Evolutionary conservation across 2,329 filamentous ascomycete species (phyloP).

Genomic region (Leptographium wingfieldii): DNA sequence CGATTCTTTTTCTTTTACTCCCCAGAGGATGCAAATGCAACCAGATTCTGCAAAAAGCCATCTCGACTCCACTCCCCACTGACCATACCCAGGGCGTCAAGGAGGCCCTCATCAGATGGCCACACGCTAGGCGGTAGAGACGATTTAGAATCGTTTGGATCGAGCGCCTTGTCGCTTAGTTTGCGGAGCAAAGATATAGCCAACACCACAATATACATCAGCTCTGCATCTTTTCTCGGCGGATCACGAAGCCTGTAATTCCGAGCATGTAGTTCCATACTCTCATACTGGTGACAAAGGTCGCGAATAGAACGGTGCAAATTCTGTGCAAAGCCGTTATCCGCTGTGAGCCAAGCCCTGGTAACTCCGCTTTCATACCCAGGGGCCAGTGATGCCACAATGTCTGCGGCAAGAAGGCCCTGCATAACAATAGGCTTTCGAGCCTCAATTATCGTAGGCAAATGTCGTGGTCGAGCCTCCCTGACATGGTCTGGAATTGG

Average conservation of each 20-base stretch:
- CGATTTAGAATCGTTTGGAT: conserved; percentile 35
- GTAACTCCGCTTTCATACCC: conserved; percentile 57
- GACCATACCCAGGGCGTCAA: conserved; percentile 54
- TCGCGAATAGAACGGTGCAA: conserved; percentile 64
- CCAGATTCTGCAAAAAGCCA: conserved; percentile 54
- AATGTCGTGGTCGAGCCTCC: conserved; percentile 39
- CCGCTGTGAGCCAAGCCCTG: conserved; percentile 67
- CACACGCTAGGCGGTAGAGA: conserved; percentile 48
- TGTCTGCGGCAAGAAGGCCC: conserved; percentile 79
- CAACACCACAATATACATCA: conserved; percentile 53
- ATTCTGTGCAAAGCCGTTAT: conserved; percentile 72
- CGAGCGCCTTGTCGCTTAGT: conserved; percentile 54
- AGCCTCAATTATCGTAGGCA: conserved; percentile 60
- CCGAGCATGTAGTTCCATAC: conserved; percentile 8
- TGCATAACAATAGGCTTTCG: conserved; percentile 88
- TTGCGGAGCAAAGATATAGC: conserved; percentile 56
- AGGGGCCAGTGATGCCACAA: conserved; percentile 60
- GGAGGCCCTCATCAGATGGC: conserved; percentile 53
- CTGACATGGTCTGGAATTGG: conserved; percentile 58
- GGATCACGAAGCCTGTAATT: conserved; percentile 20
- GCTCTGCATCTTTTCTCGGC: conserved; percentile 34
- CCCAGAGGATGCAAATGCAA: conserved; percentile 46
- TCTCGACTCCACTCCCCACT: conserved; percentile 50
- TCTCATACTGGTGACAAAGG: conserved; percentile 51
- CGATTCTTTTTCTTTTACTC: conserved; percentile 7